phyloP scores from a whole-genome alignment of 2,329 filamentous ascomycete genomes.

The Cryphonectria parasitica region DNA sequence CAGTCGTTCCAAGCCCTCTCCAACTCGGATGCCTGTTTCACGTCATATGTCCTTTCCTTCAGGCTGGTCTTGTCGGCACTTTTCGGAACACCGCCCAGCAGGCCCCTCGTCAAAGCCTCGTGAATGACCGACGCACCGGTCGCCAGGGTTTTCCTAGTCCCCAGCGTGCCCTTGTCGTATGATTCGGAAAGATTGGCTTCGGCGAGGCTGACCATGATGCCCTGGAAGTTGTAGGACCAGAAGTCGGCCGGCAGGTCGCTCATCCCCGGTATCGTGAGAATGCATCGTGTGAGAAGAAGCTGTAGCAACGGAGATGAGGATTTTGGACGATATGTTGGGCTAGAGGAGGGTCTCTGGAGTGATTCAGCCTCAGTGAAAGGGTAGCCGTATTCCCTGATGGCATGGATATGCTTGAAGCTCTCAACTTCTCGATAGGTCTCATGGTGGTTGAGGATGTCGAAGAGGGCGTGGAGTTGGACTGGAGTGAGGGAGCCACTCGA shows the following conservation, averaged over 20 bases:
- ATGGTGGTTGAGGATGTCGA: conserved; percentile 63
- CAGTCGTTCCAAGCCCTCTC: conserved; percentile 68
- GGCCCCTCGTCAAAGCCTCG: conserved; percentile 69
- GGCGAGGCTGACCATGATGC: conserved; percentile 63
- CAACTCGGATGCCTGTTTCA: conserved; percentile 62
- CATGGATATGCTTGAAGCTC: conserved; percentile 67
- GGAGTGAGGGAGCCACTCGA: conserved; percentile 35
- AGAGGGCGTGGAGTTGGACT: conserved; percentile 55
- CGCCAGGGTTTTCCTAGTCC: conserved; percentile 73
- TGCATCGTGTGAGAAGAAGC: conserved; percentile 65
- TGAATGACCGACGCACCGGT: conserved; percentile 72
- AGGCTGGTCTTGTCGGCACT: conserved; percentile 34
- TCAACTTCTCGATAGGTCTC: conserved; percentile 71
- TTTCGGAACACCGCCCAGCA: conserved; percentile 61
- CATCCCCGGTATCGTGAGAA: conserved; percentile 69
- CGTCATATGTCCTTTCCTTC: conserved; percentile 54
- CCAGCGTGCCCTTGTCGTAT: conserved; percentile 78
- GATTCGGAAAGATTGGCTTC: conserved; percentile 76
- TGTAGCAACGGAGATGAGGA: conserved; percentile 70
- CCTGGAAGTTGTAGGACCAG: conserved; percentile 66
- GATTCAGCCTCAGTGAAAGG: conserved; percentile 55
- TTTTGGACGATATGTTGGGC: conserved; percentile 30
- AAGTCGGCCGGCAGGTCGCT: conserved; percentile 65
- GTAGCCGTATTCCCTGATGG: conserved; percentile 70
- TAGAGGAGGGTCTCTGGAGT: conserved; percentile 27